Evolutionary conservation across 2,329 filamentous ascomycete genomes (phyloP).

Genomic region (Stachybotrys chlorohalonatus): DNA sequence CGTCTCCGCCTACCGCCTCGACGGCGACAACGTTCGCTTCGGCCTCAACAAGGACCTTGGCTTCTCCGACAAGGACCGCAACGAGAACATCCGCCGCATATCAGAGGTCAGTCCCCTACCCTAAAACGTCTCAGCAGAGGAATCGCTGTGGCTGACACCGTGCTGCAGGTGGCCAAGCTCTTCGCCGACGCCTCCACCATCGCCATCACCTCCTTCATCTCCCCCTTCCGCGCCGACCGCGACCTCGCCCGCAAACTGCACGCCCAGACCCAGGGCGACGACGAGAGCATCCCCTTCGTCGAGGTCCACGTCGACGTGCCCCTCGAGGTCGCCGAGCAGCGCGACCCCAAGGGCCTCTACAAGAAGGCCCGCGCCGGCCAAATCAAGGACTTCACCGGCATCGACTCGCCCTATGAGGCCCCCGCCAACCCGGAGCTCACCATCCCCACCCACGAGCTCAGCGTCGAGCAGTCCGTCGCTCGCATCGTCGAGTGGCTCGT

Average conservation of each 20-base stretch:
- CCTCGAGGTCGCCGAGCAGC: constrained; percentile 83
- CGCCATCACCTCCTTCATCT: constrained; percentile 94
- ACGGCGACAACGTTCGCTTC: constrained; percentile 97
- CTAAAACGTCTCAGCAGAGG: background rate
- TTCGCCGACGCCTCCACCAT: constrained; percentile 87
- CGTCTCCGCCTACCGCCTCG: constrained; percentile 80
- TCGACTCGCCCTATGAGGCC: constrained; percentile 90
- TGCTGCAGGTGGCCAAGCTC: constrained; percentile 72
- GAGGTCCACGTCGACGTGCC: constrained; percentile 92
- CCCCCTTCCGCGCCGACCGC: constrained; percentile 82
- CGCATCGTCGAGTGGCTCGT: constrained; percentile 76
- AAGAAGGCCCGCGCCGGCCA: constrained; percentile 91
- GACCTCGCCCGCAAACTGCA: constrained; percentile 76
- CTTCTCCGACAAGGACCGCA: constrained; percentile 85
- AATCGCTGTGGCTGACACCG: background rate
- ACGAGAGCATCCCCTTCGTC: constrained; percentile 74
- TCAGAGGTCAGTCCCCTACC: constrained; percentile 50
- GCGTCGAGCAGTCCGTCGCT: constrained; percentile 79
- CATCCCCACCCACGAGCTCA: constrained; percentile 72
- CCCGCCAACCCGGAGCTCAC: constrained; percentile 79
- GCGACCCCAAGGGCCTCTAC: constrained; percentile 95
- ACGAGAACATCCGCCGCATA: constrained; percentile 96
- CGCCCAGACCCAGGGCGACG: constrained; percentile 43
- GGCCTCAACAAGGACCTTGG: constrained; percentile 96
- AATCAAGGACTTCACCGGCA: constrained; percentile 96